Percentiles rank a stretch among this genome's conserved stretches.
Conservation (phyloP, 768 basidiomycete species). For the Boletales sp. region DNA sequence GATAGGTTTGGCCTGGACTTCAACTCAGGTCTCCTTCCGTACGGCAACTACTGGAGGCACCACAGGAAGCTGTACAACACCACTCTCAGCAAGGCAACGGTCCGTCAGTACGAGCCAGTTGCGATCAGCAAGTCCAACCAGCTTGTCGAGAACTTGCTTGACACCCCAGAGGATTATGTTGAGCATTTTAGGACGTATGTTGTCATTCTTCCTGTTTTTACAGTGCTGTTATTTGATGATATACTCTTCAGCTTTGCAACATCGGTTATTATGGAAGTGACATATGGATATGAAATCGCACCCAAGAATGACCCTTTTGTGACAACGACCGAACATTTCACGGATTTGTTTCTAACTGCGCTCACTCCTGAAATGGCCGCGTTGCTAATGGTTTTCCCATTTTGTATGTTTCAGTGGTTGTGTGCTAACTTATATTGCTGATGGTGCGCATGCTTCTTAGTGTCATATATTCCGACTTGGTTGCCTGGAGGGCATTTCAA, state of each 20-base stretch:
- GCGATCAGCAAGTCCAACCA: slow-evolving; percentile 19
- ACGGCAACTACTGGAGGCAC: slow-evolving; percentile 27
- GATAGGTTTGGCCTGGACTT: slow-evolving; percentile 31
- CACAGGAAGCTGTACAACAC: slow-evolving; percentile 28
- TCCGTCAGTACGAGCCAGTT: slow-evolving; percentile 10
- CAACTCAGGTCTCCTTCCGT: slow-evolving; percentile 24
- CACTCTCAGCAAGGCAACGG: slow-evolving; percentile 16
- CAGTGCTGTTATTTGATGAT: neutral
- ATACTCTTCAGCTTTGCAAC: slow-evolving; percentile 14
- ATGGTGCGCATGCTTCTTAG: slow-evolving; percentile 1
- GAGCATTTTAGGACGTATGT: slow-evolving; percentile 21
- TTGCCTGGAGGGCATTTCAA: slow-evolving; percentile 31
- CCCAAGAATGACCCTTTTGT: slow-evolving; percentile 27
- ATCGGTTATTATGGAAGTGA: slow-evolving; percentile 21
- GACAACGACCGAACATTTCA: slow-evolving; percentile 9
- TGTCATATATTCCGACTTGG: slow-evolving; percentile 31
- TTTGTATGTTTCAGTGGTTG: slow-evolving; percentile 15
- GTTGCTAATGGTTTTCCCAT: slow-evolving; percentile 19
- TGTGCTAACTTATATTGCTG: neutral
- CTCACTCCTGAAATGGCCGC: slow-evolving; percentile 23
- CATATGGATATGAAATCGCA: slow-evolving; percentile 25
- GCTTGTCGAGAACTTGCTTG: slow-evolving; percentile 21
- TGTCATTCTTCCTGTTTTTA: slow-evolving; percentile 1
- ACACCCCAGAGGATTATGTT: slow-evolving; percentile 10
- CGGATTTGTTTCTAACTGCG: slow-evolving; percentile 7